Conservation (phyloP, 371 early-diverging fungal genomes). For the Furculomyces boomerangus region DNA sequence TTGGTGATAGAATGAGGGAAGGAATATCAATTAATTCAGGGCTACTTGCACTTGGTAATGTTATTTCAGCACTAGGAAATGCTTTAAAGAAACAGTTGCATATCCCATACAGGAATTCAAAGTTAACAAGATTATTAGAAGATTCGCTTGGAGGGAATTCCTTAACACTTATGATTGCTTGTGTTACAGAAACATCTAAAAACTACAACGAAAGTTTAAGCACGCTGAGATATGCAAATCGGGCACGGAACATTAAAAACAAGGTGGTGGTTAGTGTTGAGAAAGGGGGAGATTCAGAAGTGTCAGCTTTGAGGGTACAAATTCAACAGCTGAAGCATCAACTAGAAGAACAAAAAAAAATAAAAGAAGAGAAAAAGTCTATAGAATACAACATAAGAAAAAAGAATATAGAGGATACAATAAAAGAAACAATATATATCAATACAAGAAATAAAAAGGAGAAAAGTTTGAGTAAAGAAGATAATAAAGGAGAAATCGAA, state of each 20-base stretch:
- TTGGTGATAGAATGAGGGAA: slow-evolving; percentile 88
- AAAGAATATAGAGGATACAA: too few relatives aligned
- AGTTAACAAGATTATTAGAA: slow-evolving; percentile 91
- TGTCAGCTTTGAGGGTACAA: neutral
- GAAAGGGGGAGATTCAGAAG: slow-evolving; percentile 15
- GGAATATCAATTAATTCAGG: slow-evolving; percentile 98
- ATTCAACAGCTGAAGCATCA: neutral
- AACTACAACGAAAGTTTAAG: slow-evolving; percentile 65
- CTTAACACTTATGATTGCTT: slow-evolving; percentile 73
- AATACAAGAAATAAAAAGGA: too few relatives aligned
- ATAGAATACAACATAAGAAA: too few relatives aligned
- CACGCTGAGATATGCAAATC: slow-evolving; percentile 74
- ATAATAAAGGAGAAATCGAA: too few relatives aligned
- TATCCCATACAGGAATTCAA: slow-evolving; percentile 97
- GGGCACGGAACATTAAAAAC: slow-evolving; percentile 63
- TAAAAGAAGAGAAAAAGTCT: too few relatives aligned
- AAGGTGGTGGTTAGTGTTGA: slow-evolving; percentile 29
- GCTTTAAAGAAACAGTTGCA: slow-evolving; percentile 7
- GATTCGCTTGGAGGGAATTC: slow-evolving; percentile 93
- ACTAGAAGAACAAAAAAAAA: neutral
- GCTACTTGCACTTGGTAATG: slow-evolving; percentile 94
- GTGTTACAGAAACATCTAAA: slow-evolving; percentile 42
- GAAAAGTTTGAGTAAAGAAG: too few relatives aligned
- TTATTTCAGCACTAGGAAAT: slow-evolving; percentile 95
- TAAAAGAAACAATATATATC: too few relatives aligned